Conservation (phyloP, 371 early-diverging fungal genomes). For the Entomophthora muscae region DNA sequence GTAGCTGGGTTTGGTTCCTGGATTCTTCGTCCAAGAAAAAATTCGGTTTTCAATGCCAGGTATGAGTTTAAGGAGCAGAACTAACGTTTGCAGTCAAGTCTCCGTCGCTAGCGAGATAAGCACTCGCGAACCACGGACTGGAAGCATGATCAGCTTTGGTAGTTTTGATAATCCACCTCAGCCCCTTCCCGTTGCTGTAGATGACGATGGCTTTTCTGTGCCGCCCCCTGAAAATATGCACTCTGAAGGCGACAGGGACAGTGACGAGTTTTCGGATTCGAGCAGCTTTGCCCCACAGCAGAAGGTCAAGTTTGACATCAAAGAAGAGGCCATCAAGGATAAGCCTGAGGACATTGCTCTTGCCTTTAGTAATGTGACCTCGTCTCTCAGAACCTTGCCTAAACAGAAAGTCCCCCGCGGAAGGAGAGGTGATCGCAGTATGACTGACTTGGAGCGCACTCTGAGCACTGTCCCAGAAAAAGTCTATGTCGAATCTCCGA, state of each 20-base stretch:
- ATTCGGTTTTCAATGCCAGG: neutral
- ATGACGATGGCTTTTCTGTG: neutral
- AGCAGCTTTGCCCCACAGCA: neutral
- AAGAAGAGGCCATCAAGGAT: slow-evolving; percentile 1
- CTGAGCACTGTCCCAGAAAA: too few species aligned
- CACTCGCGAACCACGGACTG: neutral
- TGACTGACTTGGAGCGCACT: neutral
- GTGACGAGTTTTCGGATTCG: neutral
- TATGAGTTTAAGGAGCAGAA: neutral
- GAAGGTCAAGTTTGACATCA: slow-evolving; percentile 1
- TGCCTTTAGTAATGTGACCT: neutral
- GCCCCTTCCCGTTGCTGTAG: neutral
- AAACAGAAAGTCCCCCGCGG: neutral
- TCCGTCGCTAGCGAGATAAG: neutral
- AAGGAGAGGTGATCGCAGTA: neutral
- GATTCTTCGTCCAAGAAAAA: slow-evolving; percentile 2
- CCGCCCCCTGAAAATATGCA: neutral
- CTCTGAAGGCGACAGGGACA: neutral
- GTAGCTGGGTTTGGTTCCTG: neutral
- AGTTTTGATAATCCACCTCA: neutral
- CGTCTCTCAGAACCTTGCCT: neutral
- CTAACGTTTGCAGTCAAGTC: neutral
- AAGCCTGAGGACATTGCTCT: neutral
- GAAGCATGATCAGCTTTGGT: neutral
- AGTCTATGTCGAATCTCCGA: too few species aligned